Conservation (phyloP, 2,329 filamentous ascomycete genomes). For the Volutella citrinella region DNA sequence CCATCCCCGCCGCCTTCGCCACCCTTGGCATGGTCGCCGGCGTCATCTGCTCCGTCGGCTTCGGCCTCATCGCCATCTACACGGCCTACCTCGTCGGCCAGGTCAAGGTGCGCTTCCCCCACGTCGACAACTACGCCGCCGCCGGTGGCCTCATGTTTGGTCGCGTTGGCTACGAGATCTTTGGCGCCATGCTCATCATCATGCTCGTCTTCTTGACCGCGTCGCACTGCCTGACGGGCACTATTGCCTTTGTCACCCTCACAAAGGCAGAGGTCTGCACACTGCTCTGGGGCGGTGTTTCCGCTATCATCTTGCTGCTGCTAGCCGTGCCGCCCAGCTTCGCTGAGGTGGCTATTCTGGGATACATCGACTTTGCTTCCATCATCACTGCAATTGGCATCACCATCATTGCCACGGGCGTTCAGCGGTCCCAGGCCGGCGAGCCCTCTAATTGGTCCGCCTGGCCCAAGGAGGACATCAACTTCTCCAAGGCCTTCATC, state of each 20-base stretch:
- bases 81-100: constrained; percentile 37
- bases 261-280: constrained; percentile 47
- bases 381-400: constrained; percentile 53
- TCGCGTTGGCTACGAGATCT: constrained; percentile 51
- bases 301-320: constrained; percentile 34
- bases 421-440: constrained; percentile 25
- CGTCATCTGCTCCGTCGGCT: constrained; percentile 30
- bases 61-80: constrained; percentile 38
- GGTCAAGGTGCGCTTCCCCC: constrained; percentile 42
- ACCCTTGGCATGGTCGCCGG: constrained; percentile 27
- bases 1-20: constrained; percentile 17
- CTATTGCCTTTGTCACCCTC: constrained; percentile 60
- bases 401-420: constrained; percentile 59
- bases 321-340: constrained; percentile 39
- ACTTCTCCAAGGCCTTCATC: constrained; percentile 49
- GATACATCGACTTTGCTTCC: constrained; percentile 17
- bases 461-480: constrained; percentile 36
- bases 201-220: constrained; percentile 64
- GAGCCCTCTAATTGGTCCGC: constrained; percentile 27
- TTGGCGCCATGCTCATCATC: constrained; percentile 54
- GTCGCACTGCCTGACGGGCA: constrained; percentile 63
- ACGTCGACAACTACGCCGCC: constrained; percentile 60
- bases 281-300: constrained; percentile 35
- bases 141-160: constrained; percentile 59
- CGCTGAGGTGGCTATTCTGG: constrained; percentile 36